Conservation (phyloP, 495 filamentous ascomycete genomes). For the Penicillium simplicissimum region DNA sequence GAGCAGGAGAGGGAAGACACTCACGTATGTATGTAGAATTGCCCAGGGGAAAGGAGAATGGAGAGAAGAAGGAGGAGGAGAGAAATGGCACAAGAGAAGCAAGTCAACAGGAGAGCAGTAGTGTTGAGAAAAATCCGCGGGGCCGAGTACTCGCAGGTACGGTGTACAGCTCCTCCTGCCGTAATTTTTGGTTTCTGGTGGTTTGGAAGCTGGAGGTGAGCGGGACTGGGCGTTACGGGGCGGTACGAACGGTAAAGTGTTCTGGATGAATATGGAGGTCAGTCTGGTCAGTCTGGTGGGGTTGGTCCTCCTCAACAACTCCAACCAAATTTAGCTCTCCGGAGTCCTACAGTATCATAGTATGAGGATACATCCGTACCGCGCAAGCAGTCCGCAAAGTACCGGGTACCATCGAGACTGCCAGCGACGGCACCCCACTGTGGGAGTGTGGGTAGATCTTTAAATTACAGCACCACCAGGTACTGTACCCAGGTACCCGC, state of each 20-base stretch:
- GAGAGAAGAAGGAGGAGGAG: conserved; percentile 19
- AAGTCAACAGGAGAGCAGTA: conserved; percentile 23
- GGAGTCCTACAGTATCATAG: too few relatives aligned
- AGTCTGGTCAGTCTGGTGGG: neutral
- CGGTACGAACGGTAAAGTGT: neutral
- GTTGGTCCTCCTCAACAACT: conserved; percentile 27
- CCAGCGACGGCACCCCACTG: conserved; percentile 1
- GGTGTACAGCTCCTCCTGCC: conserved; percentile 35
- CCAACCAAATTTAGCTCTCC: neutral
- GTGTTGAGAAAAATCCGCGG: conserved; percentile 32
- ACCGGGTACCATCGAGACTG: conserved; percentile 30
- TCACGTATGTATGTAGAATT: conserved; percentile 22
- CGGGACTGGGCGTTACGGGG: conserved; percentile 1
- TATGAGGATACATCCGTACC: neutral
- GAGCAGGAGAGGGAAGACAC: conserved; percentile 16
- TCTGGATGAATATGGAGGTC: neutral
- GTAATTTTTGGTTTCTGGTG: conserved; percentile 1
- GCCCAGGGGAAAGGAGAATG: conserved; percentile 21
- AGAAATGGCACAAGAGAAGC: conserved; percentile 17
- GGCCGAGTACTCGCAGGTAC: conserved; percentile 37
- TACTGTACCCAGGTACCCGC: conserved; percentile 1
- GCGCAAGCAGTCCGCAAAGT: conserved; percentile 26
- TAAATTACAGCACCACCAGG: neutral
- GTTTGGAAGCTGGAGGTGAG: neutral
- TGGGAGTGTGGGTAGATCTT: conserved; percentile 8